Percentiles rank a stretch among this genome's conserved stretches.
These are phyloP conservation scores for Earliella scabrosa DNA, from an alignment of 1,284 basidiomycete species.

Conservation along the genomic window DNA sequence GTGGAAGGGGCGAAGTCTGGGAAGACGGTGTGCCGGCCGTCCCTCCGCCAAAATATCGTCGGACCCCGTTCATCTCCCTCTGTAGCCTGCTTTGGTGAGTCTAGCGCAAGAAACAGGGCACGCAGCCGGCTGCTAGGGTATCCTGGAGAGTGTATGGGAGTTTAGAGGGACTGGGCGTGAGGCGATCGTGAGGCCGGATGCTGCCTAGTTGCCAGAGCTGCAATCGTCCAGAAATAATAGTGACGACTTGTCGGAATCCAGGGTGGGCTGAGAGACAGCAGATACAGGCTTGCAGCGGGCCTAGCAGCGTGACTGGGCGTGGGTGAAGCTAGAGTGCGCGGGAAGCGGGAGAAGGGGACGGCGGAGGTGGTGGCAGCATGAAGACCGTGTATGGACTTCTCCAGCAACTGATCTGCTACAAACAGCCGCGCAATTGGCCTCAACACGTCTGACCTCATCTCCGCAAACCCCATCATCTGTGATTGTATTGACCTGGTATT, in stretches of 20 bases:
- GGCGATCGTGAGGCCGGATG: conserved; percentile 20
- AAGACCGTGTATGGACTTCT: conserved; percentile 1
- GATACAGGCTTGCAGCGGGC: neutral
- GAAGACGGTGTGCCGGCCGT: conserved; percentile 28
- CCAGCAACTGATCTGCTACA: conserved; percentile 16
- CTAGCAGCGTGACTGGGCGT: neutral
- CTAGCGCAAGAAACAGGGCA: neutral
- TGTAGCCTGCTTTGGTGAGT: conserved; percentile 25
- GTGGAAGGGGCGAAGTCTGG: conserved; percentile 23
- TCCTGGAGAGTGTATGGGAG: neutral
- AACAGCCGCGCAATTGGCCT: neutral
- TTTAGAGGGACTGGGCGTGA: neutral
- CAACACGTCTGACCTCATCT: neutral
- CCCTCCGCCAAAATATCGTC: conserved; percentile 61
- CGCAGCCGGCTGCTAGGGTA: conserved; percentile 21
- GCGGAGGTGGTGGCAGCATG: conserved; percentile 11
- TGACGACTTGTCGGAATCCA: neutral
- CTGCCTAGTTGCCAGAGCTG: conserved; percentile 15
- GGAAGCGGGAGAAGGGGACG: neutral
- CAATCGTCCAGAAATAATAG: conserved; percentile 11
- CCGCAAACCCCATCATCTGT: neutral
- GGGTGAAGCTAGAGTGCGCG: conserved; percentile 3
- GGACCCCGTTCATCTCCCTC: conserved; percentile 68
- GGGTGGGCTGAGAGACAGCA: neutral
- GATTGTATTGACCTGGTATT: no score